Percentiles rank a stretch among this genome's conserved stretches.
phyloP scores from a whole-genome alignment of 2,329 filamentous ascomycete species.

The Rhexocercosporidium sp. region DNA sequence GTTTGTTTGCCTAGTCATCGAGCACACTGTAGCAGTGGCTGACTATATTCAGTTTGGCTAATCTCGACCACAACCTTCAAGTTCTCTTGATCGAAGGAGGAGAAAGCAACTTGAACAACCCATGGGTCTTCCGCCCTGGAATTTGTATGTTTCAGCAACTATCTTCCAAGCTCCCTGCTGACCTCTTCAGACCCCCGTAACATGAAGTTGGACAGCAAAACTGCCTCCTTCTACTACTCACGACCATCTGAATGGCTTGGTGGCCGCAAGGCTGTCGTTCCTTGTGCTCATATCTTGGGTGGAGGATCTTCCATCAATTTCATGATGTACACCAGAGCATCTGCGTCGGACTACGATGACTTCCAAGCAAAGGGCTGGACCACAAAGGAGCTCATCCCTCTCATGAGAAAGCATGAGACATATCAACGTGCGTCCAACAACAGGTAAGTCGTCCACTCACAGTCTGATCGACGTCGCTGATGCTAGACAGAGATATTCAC shows the following conservation, averaged over 20 bases:
- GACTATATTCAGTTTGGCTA: slow-evolving; percentile 50
- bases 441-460: slow-evolving; percentile 43
- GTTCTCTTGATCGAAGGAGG: slow-evolving; percentile 61
- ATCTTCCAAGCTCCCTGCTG: slow-evolving; percentile 3
- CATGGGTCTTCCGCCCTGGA: slow-evolving; percentile 56
- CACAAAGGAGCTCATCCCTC: slow-evolving; percentile 57
- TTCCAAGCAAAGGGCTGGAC: slow-evolving; percentile 61
- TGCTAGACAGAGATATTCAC: slow-evolving; percentile 61
- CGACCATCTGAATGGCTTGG: slow-evolving; percentile 59
- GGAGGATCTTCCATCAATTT: slow-evolving; percentile 67
- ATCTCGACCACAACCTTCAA: slow-evolving; percentile 50
- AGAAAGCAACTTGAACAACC: slow-evolving; percentile 56
- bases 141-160: slow-evolving; percentile 53
- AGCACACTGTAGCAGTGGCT: not conserved
- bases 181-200: slow-evolving; percentile 37
- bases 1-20: slow-evolving; percentile 20
- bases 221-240: slow-evolving; percentile 77
- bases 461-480: slow-evolving; percentile 8
- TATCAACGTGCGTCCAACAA: slow-evolving; percentile 61
- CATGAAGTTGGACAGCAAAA: slow-evolving; percentile 52
- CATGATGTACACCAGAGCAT: slow-evolving; percentile 57
- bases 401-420: slow-evolving; percentile 63
- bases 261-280: slow-evolving; percentile 56
- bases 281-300: slow-evolving; percentile 58
- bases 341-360: slow-evolving; percentile 55